phyloP scores from a whole-genome alignment of 2,329 filamentous ascomycete species.

The Pseudogymnoascus destructans region DNA sequence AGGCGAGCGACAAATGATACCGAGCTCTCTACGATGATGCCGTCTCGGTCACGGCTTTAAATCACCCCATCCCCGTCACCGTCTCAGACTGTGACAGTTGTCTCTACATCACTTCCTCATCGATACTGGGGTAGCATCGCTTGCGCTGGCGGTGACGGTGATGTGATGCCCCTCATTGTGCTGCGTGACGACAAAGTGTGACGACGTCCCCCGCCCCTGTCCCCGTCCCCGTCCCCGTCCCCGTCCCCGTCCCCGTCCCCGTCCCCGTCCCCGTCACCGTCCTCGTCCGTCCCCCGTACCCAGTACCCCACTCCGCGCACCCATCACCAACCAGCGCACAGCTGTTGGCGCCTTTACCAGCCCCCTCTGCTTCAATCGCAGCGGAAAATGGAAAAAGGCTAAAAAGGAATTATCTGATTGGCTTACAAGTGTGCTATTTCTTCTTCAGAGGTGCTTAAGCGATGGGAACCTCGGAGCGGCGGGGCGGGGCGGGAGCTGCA shows the following conservation, averaged over 20 bases:
- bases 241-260: not conserved
- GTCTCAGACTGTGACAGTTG: not conserved
- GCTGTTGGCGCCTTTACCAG: slow-evolving; percentile 5
- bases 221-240: too few relatives aligned
- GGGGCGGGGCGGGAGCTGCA: not conserved
- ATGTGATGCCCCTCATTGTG: slow-evolving; percentile 6
- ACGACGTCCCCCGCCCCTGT: too few relatives aligned
- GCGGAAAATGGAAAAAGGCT: slow-evolving; percentile 3
- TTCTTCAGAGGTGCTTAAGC: not conserved
- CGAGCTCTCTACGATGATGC: not conserved
- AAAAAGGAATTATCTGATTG: not conserved
- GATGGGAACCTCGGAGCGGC: not conserved
- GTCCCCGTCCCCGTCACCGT: slow-evolving; percentile 4
- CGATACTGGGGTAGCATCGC: not conserved
- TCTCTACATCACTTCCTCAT: not conserved
- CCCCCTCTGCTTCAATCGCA: not conserved
- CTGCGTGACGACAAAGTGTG: slow-evolving; percentile 6
- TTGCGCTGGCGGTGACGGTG: not conserved
- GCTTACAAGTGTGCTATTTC: not conserved
- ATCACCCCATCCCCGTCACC: not conserved
- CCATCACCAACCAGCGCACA: slow-evolving; percentile 1
- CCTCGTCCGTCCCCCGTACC: too few relatives aligned
- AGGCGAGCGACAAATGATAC: not conserved
- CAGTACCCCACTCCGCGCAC: slow-evolving; percentile 2
- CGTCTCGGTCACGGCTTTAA: not conserved